Evolutionary conservation across 257 asterid species (phyloP), one percentile per base, ranked within the genome.

Genomic region (Solanum pinnatisectum): DNA sequence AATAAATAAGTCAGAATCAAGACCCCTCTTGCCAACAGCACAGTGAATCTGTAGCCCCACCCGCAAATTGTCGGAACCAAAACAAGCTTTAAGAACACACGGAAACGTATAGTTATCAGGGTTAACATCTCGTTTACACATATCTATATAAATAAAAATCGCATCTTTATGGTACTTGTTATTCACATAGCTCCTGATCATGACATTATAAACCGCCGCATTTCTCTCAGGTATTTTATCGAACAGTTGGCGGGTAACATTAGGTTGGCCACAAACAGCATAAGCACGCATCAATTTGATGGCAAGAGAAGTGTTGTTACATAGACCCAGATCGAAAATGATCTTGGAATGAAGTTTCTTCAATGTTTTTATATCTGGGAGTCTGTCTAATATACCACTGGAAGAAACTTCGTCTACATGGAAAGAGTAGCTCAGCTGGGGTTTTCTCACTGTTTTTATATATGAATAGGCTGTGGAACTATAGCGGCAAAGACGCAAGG

Each of bases 71-170:
- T 49, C 88, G 37, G 93, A 92, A 4, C 90, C 92, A 15, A 97
- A 97, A 88, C 98, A 93, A 65, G 98, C 98, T 90, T 97, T 97
- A 40, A 97, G 91, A 86, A 94, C 91, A 87, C 98, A 96, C 1
- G 98, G 98, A 79, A 96, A 92, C 16, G 98, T 95, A 90, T 95
- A 97, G 70, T 93, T 95, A 90, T 96, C 99, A 16, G 98, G 94
- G 35, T 59, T 63, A 39, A 92, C 86, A 42, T 92, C 94, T 65
- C 87, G 83, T 36, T 79, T 89, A 65, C 90, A 85, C 95, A 92
- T 93, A 67, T 87, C 86, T 90, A 89, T 94, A 49, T 93, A 97
- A 92, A 93, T 86, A 77, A 87, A 84, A 86, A 97, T 89, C 6
- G 98, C 98, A 86, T 94, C 94, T 86, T 37, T 52, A 46, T 93